phyloP scores from a whole-genome alignment of 2,329 filamentous ascomycete species.

The Alternaria brassicicola region DNA sequence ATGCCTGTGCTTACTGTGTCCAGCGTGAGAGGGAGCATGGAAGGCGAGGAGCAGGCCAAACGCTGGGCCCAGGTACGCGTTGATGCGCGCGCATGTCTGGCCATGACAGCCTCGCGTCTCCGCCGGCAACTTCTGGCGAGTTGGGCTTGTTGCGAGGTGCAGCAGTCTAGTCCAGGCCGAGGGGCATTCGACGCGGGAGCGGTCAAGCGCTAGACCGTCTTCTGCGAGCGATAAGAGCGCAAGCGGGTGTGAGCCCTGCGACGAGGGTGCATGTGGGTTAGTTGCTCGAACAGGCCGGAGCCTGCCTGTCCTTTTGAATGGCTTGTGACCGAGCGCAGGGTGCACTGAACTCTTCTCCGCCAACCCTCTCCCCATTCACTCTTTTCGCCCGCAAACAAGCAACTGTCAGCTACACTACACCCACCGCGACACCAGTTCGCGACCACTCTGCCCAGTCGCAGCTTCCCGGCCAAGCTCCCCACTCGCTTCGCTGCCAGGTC shows the following conservation, averaged over 20 bases:
- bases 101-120: slow-evolving; percentile 3
- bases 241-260: slow-evolving; percentile 25
- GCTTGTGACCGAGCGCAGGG: slow-evolving; percentile 13
- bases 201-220: slow-evolving; percentile 23
- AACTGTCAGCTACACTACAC: not conserved
- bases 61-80: not conserved
- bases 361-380: slow-evolving; percentile 10
- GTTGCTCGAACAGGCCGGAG: slow-evolving; percentile 14
- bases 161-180: slow-evolving; percentile 16
- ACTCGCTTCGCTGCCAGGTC: slow-evolving; percentile 18
- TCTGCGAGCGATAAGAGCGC: slow-evolving; percentile 31
- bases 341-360: slow-evolving; percentile 15
- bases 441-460: slow-evolving; percentile 14
- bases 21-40: not conserved
- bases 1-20: slow-evolving; percentile 1
- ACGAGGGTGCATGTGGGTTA: slow-evolving; percentile 27
- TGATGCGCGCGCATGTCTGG: slow-evolving; percentile 17
- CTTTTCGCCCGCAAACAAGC: slow-evolving; percentile 12
- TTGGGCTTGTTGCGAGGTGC: not conserved
- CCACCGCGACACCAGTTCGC: not conserved
- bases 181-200: slow-evolving; percentile 18
- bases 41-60: not conserved
- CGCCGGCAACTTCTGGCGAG: not conserved
- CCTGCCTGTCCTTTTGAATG: slow-evolving; percentile 14
- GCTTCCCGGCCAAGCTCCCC: slow-evolving; percentile 27